These are phyloP conservation scores for Ophiostoma sp. DNA, from an alignment of 2,329 filamentous ascomycete species.

Conservation along the genomic window DNA sequence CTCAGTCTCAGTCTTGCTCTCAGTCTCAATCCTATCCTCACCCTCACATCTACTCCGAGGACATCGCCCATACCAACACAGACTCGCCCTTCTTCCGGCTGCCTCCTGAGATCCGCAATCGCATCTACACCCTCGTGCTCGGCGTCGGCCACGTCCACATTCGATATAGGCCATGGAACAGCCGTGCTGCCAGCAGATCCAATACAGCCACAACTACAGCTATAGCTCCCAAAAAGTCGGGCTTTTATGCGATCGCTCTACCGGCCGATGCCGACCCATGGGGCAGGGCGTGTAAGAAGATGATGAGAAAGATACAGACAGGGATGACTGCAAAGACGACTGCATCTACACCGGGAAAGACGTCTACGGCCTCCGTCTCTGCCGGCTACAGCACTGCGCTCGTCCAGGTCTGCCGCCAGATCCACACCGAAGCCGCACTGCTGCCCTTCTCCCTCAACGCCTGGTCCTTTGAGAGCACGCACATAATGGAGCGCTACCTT, in stretches of 20 bases:
- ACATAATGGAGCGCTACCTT: conserved; percentile 35
- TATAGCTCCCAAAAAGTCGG: conserved; percentile 11
- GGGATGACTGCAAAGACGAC: neutral
- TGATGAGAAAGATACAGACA: too few species aligned
- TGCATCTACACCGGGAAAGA: neutral
- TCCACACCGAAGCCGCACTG: conserved; percentile 35
- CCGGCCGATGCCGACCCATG: conserved; percentile 31
- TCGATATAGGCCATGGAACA: conserved; percentile 26
- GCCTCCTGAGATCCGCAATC: conserved; percentile 34
- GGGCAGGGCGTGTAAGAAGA: conserved; percentile 18
- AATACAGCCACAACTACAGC: neutral
- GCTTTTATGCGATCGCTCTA: conserved; percentile 33
- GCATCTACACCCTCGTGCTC: conserved; percentile 34
- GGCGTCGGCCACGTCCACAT: conserved; percentile 34
- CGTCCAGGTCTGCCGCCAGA: conserved; percentile 35
- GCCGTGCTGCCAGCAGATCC: neutral
- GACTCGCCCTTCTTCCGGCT: conserved; percentile 33
- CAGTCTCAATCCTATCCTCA: neutral
- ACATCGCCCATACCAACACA: conserved; percentile 15
- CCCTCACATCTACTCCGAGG: neutral
- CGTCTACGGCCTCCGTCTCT: neutral
- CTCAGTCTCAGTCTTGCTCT: neutral
- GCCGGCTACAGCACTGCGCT: conserved; percentile 32
- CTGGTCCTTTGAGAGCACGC: conserved; percentile 34
- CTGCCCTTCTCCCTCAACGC: conserved; percentile 34